Evolutionary conservation across 2,329 filamentous ascomycete species (phyloP), one percentile per base, ranked within the genome.

Genomic region (Fusarium denticulatum): DNA sequence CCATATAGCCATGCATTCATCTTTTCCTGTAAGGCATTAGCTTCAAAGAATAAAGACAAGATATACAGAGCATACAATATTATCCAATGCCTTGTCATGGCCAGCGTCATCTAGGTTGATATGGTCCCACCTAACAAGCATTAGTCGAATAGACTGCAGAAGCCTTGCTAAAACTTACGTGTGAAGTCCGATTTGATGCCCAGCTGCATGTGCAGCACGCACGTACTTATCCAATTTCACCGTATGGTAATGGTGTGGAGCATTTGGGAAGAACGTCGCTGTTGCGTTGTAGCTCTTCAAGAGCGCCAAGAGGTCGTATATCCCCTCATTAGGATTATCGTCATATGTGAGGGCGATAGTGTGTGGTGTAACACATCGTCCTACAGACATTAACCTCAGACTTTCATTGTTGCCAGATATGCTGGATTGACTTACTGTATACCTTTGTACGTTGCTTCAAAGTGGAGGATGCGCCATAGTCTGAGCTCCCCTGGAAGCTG

Each of bases 21-120:
- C 16, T 34, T 50, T 10, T 50, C 30, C 47, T 50, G 16, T 3
- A 20, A 11, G 4, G 0, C 13, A 13, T 50, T 14, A 50, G 47
- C 15, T 8, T 30, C 0, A 22, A 2, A 6, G 4, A 3, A 30
- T 16, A 8, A 2, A 5, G 20, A 0, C 3, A 28, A 8, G 26
- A 5, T 18, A 18, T 18, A 3, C 10, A 18, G 7, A 13, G 3
- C 28, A 18, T 50, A 50, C 47, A 20, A 50, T 50, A 24, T 50
- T 4, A 5, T 50, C 47, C n/a, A 50, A 5, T 3, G 47, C 30
- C n/a, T 15, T 13, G 5, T 34, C 4, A 6, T 34, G 47, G 6
- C 47, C n/a, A 20, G 12, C 47, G 10, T 14, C 3, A 50, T 50
- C 47, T 14, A 50, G 30, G n/a, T 50, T 34, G 2, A 50, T 50